A percentile compares a stretch with the other conserved stretches of the same genome.
phyloP scores from a whole-genome alignment of 1,139 yeast genomes.

The Pichia sp. region DNA sequence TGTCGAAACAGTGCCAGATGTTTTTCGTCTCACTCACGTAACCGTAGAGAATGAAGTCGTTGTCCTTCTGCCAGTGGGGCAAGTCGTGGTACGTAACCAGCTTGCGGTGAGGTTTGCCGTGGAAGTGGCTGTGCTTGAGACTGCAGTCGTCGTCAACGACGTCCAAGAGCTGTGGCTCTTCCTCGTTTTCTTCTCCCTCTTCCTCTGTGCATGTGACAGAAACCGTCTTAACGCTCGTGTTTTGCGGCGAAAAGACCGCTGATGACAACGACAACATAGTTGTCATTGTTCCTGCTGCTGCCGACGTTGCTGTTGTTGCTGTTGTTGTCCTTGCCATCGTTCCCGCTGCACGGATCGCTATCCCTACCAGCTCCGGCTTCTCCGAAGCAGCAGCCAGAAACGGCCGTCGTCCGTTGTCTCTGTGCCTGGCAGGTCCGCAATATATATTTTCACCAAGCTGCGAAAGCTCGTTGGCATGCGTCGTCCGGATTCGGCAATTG shows the following conservation, averaged over 20 bases:
- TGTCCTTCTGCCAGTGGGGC: conserved; percentile 85
- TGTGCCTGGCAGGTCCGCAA: too few relatives aligned
- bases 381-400: too few relatives aligned
- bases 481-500: background rate
- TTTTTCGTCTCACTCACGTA: conserved; percentile 71
- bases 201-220: conserved; percentile 4
- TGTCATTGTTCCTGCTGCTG: too few relatives aligned
- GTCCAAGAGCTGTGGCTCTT: too few relatives aligned
- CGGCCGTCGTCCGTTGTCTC: too few relatives aligned
- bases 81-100: conserved; percentile 39
- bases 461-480: too few relatives aligned
- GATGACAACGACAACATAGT: background rate
- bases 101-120: conserved; percentile 11
- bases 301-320: background rate
- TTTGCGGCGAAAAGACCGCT: background rate
- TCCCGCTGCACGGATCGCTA: background rate
- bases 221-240: background rate
- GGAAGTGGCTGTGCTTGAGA: background rate
- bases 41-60: conserved; percentile 69
- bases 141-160: background rate
- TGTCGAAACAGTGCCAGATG: conserved; percentile 45
- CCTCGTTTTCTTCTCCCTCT: background rate
- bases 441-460: too few relatives aligned
- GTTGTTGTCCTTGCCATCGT: background rate
- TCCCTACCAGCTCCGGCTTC: too few relatives aligned